Conservation (phyloP, 495 filamentous ascomycete species). For the Tuber melanosporum region DNA sequence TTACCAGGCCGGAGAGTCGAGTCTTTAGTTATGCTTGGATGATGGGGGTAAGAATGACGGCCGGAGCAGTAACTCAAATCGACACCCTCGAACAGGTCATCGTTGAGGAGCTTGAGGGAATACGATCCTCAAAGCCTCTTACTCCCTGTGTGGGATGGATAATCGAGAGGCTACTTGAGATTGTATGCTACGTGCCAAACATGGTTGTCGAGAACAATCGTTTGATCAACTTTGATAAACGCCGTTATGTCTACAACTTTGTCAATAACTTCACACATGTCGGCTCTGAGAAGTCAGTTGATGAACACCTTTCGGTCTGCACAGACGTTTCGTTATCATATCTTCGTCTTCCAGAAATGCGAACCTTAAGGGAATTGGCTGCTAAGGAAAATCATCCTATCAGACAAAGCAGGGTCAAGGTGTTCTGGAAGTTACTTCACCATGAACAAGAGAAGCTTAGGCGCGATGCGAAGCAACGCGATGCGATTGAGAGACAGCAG, state of each 20-base stretch:
- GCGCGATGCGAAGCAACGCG: conserved; percentile 41
- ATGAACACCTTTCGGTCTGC: conserved; percentile 23
- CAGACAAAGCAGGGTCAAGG: conserved; percentile 33
- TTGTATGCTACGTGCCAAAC: conserved; percentile 43
- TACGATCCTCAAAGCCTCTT: conserved; percentile 30
- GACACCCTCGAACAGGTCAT: conserved; percentile 42
- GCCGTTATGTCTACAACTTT: conserved; percentile 43
- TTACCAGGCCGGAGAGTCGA: conserved; percentile 42
- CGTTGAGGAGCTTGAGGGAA: conserved; percentile 31
- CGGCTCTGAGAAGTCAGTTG: conserved; percentile 18
- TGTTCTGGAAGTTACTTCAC: conserved; percentile 40
- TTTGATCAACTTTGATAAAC: conserved; percentile 43
- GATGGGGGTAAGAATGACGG: conserved; percentile 28
- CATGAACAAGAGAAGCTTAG: conserved; percentile 43
- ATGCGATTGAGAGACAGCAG: conserved; percentile 40
- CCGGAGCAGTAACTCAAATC: conserved; percentile 23
- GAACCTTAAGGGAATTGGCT: conserved; percentile 37
- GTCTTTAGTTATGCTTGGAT: conserved; percentile 40
- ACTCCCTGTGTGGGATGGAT: conserved; percentile 43
- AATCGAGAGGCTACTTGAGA: conserved; percentile 42
- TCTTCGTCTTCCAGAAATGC: conserved; percentile 29
- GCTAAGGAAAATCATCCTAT: conserved; percentile 37
- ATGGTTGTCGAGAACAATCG: conserved; percentile 44
- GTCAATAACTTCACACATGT: conserved; percentile 43
- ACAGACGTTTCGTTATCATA: conserved; percentile 21